A percentile compares a stretch with the other conserved stretches of the same genome.
These are phyloP conservation scores for Calonectria honghensis DNA, from an alignment of 2,329 filamentous ascomycete genomes.

Conservation along the genomic window DNA sequence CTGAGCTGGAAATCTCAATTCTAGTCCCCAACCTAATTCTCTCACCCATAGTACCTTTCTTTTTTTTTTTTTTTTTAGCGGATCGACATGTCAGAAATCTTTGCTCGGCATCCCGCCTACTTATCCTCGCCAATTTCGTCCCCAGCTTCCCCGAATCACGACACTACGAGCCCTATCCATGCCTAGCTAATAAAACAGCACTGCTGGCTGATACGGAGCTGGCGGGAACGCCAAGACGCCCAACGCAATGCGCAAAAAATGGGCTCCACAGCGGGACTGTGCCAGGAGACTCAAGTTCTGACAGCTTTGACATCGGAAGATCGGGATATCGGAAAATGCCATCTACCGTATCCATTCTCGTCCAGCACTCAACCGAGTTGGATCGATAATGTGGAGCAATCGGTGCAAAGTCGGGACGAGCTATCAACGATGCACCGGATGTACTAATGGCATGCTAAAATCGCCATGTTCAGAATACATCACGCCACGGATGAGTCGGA, in stretches of 20 bases:
- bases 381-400: background rate
- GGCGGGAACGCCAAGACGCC: background rate
- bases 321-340: background rate
- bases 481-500: background rate
- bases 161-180: background rate
- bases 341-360: background rate
- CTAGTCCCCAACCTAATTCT: too few relatives aligned
- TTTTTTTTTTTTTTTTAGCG: too few relatives aligned
- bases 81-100: background rate
- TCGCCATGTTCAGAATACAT: too few relatives aligned
- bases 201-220: background rate
- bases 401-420: constrained; percentile 23
- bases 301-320: background rate
- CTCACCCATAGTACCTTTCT: background rate
- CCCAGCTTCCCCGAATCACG: background rate
- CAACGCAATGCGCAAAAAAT: background rate
- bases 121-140: background rate
- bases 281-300: background rate
- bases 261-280: background rate
- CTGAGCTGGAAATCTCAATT: too few relatives aligned
- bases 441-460: background rate
- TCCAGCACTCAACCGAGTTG: background rate
- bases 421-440: background rate
- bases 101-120: background rate
- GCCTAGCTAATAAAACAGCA: background rate